These are phyloP conservation scores for Posidonia australis DNA, from an alignment of 106 monocot genomes.

Conservation along the genomic window DNA sequence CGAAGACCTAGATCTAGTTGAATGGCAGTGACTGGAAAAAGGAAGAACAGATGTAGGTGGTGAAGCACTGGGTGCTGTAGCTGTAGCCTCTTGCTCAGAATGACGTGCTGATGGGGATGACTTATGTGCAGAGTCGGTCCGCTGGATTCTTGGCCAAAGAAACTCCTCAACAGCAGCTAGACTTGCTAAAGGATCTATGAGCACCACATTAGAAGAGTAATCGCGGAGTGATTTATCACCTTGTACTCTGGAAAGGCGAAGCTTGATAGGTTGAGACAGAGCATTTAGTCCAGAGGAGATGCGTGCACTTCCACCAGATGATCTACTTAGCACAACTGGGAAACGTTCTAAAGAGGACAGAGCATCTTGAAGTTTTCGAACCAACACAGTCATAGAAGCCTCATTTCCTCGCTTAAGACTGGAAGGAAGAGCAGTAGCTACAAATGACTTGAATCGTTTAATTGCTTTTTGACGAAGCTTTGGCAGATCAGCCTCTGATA, in stretches of 20 bases:
- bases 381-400: conserved; percentile 60
- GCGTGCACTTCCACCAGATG: conserved; percentile 57
- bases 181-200: conserved; percentile 89
- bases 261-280: conserved; percentile 77
- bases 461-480: conserved; percentile 78
- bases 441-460: conserved; percentile 74
- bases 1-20: background rate
- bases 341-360: conserved; percentile 89
- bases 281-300: conserved; percentile 73
- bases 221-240: conserved; percentile 92
- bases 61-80: too few species aligned
- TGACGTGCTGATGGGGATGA: conserved; percentile 27
- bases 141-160: conserved; percentile 88
- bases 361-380: conserved; percentile 91
- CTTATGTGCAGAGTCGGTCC: conserved; percentile 61
- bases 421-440: conserved; percentile 43
- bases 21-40: background rate
- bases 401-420: conserved; percentile 26
- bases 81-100: conserved; percentile 30
- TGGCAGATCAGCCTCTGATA: conserved; percentile 46
- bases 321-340: conserved; percentile 85
- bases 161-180: conserved; percentile 90
- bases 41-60: background rate
- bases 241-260: conserved; percentile 73
- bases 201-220: conserved; percentile 90